Evolutionary conservation across 2,329 filamentous ascomycete genomes (phyloP), one percentile per base, ranked within the genome.

Genomic region (Botrytis paeoniae): DNA sequence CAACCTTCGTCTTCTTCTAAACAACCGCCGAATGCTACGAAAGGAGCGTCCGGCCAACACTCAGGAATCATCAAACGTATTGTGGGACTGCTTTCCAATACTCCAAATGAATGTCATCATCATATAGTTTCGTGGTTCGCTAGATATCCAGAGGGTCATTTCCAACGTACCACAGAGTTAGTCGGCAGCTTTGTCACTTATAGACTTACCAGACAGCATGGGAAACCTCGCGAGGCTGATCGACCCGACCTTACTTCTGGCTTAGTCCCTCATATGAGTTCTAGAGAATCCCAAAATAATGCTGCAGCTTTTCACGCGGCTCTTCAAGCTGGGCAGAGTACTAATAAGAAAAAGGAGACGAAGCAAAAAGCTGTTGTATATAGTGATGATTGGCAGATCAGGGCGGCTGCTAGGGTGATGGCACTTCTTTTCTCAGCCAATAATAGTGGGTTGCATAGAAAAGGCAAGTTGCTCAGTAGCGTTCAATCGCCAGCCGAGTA

Each of bases 311-410:
- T 86, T 66, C 86, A 86, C 2, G 88, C 91, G 12, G 91, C 92
- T 74, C 84, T 97, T 8, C 92, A 96, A 79, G 92, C 93, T 48
- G 93, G 93, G n/a, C 86, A 97, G 29, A 91, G 87, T 62, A 82
- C 84, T 22, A 85, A 96, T 32, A 89, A 88, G 79, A 89, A 87
- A 78, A 81, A 84, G 32, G 88, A 88, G 70, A 86, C 88, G 45
- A 84, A 86, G 43, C 82, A 86, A 12, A 88, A 88, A 76, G 85
- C 85, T 75, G 85, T 89, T 2, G 83, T 89, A 0, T 97, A 96
- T 80, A 86, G 87, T 32, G 93, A 95, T 73, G 95, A 97, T 79
- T 98, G 95, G 95, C 94, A 97, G 81, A 89, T 97, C 73, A 92
- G 90, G 80, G 93, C 93, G 18, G 92, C 92, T 12, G 91, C 93